These are phyloP conservation scores for Phytophthora pseudosyringae DNA, from an alignment of 352 stramenopile genomes.

Conservation along the genomic window DNA sequence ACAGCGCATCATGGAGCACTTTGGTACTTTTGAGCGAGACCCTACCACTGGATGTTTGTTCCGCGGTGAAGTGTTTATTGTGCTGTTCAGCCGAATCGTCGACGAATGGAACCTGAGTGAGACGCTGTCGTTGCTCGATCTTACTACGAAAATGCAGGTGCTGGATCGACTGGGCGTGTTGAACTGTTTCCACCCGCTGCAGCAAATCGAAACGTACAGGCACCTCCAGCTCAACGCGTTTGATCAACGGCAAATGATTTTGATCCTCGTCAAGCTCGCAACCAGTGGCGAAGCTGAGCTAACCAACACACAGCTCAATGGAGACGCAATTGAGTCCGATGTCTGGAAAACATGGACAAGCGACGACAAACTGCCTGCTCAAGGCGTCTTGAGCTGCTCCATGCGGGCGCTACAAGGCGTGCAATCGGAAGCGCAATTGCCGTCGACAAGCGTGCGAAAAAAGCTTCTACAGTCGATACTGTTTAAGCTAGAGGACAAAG, in stretches of 20 bases:
- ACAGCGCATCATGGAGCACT: constrained; percentile 83
- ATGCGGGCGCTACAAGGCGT: constrained; percentile 47
- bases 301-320: constrained; percentile 53
- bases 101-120: constrained; percentile 78
- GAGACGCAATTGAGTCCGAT: constrained; percentile 47
- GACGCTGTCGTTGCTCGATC: constrained; percentile 67
- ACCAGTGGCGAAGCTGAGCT: constrained; percentile 52
- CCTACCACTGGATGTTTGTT: constrained; percentile 55
- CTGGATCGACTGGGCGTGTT: constrained; percentile 67
- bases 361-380: constrained; percentile 59
- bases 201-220: constrained; percentile 61
- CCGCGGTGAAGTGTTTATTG: constrained; percentile 75
- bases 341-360: constrained; percentile 62
- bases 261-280: constrained; percentile 63
- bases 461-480: constrained; percentile 65
- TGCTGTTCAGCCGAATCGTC: constrained; percentile 68
- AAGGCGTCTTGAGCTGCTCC: constrained; percentile 53
- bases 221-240: constrained; percentile 51
- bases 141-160: constrained; percentile 69
- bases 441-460: constrained; percentile 52
- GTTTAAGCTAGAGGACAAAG: constrained; percentile 65
- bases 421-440: constrained; percentile 63
- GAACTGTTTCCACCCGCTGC: constrained; percentile 70
- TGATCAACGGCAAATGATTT: constrained; percentile 63
- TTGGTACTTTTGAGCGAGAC: constrained; percentile 75